Evolutionary conservation across 2,329 filamentous ascomycete species (phyloP).

Genomic region (Seiridium unicorne): DNA sequence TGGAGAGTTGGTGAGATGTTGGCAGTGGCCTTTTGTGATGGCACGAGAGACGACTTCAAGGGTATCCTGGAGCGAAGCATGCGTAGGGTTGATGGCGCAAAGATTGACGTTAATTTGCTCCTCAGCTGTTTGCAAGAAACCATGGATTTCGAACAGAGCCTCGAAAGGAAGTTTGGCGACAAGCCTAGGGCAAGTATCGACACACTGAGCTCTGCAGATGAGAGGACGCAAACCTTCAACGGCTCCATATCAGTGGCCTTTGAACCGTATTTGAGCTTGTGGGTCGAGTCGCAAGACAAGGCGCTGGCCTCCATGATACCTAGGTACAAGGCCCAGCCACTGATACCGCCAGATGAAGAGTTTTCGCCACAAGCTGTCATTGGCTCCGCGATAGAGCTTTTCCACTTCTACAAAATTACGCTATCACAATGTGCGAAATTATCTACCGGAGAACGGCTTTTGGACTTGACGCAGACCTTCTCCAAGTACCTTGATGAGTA

Average conservation of each 20-base stretch:
- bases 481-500: slow-evolving; percentile 95
- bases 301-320: slow-evolving; percentile 82
- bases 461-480: slow-evolving; percentile 82
- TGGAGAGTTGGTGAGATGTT: slow-evolving; percentile 92
- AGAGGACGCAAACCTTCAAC: slow-evolving; percentile 74
- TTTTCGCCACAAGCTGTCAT: slow-evolving; percentile 90
- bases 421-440: slow-evolving; percentile 94
- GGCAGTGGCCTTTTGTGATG: slow-evolving; percentile 91
- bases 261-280: slow-evolving; percentile 92
- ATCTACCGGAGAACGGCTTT: slow-evolving; percentile 81
- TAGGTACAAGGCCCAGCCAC: slow-evolving; percentile 79
- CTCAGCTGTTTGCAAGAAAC: slow-evolving; percentile 92
- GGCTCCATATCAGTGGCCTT: slow-evolving; percentile 95
- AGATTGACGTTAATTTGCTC: slow-evolving; percentile 84
- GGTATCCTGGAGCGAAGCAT: slow-evolving; percentile 86
- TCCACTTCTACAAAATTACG: slow-evolving; percentile 93
- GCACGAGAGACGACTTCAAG: slow-evolving; percentile 93
- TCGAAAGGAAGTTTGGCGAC: slow-evolving; percentile 80
- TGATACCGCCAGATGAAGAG: slow-evolving; percentile 82
- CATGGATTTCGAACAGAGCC: slow-evolving; percentile 89
- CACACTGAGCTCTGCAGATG: slow-evolving; percentile 77
- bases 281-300: slow-evolving; percentile 95
- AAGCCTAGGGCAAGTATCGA: slow-evolving; percentile 81
- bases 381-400: slow-evolving; percentile 90
- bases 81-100: slow-evolving; percentile 72